Base-by-base conservation (phyloP, 352 stramenopile genomes). In the Albugo candida region DNA sequence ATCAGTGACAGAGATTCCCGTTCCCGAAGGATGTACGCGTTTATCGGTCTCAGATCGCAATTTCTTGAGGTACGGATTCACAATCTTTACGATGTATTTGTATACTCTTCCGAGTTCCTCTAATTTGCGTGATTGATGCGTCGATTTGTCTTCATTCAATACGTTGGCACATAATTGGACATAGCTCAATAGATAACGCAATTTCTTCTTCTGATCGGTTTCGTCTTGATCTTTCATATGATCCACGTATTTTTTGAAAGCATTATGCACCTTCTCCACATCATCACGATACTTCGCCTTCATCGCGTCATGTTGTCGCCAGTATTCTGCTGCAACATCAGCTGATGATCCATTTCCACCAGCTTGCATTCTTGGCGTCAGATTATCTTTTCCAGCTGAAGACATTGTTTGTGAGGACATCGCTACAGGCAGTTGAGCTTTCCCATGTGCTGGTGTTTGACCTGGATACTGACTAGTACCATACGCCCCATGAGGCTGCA, bases 11-110 rank as follows among this genome's bases (percentile, higher is more conserved):
- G 16, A 36, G 18, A 41, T 48, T 19, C 43, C 52, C n/a, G 12
- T 60, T 52, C 48, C 57, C n/a, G 64, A 52, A 19, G 58, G 54
- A 36, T 64, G 70, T 18, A 54, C 81, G 10, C 75, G 66, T 27
- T 80, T 80, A 48, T 82, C 71, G 12, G 72, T 85, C 55, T 88
- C 75, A 8, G 70, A 81, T 24, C 70, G 74, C 48, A 88, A 53
- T 52, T 88, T 88, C 58, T 88, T 88, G 58, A 88, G 52, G 51
- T 85, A 88, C 54, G 75, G 75, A 47, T 83, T 81, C 43, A 88
- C 75, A 46, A 88, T 88, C 50, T 84, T 84, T 27, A 88, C 69
- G 49, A 88, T 83, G 67, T 88, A 88, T 65, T 88, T 88, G 65
- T 83, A 85, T 41, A 88, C 75, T 60, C 83, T 88, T 60, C 85